A percentile compares a stretch with the other conserved stretches of the same genome.
Conservation (phyloP, 2,329 filamentous ascomycete species). For the Rutstroemia sp. region DNA sequence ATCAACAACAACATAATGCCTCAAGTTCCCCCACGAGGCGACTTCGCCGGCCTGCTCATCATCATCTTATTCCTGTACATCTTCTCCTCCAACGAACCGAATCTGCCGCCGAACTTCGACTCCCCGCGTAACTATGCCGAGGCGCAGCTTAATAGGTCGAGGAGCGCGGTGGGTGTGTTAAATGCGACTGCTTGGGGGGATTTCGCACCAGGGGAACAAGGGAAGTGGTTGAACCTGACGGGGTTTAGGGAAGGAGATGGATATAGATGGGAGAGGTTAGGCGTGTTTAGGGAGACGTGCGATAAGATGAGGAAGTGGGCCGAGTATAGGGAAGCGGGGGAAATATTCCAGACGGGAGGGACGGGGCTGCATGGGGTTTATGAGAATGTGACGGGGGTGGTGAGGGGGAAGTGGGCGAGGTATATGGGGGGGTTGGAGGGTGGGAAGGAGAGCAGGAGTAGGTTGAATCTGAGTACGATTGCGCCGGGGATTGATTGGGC, state of each 20-base stretch:
- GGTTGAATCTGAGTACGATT: slow-evolving; percentile 58
- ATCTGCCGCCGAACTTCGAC: slow-evolving; percentile 33
- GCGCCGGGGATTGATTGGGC: slow-evolving; percentile 60
- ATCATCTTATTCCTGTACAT: slow-evolving; percentile 29
- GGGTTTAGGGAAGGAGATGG: slow-evolving; percentile 69
- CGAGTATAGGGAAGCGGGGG: slow-evolving; percentile 12
- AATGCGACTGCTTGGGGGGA: slow-evolving; percentile 53
- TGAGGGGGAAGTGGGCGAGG: slow-evolving; percentile 27
- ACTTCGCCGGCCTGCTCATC: slow-evolving; percentile 24
- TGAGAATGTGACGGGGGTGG: slow-evolving; percentile 29
- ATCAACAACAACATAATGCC: slow-evolving; percentile 16
- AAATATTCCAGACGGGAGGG: not conserved
- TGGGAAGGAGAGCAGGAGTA: slow-evolving; percentile 25
- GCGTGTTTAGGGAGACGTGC: slow-evolving; percentile 57
- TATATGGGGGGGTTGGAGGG: slow-evolving; percentile 19
- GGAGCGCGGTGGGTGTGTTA: slow-evolving; percentile 44
- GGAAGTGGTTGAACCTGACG: slow-evolving; percentile 59
- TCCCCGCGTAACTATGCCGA: slow-evolving; percentile 35
- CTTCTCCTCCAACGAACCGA: slow-evolving; percentile 24
- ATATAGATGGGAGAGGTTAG: slow-evolving; percentile 71
- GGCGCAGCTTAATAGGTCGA: slow-evolving; percentile 44
- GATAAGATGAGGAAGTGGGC: slow-evolving; percentile 52
- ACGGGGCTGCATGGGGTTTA: slow-evolving; percentile 19
- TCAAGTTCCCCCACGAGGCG: slow-evolving; percentile 20
- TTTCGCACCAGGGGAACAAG: slow-evolving; percentile 39